These are phyloP conservation scores for Aureobasidium sp. DNA, from an alignment of 2,329 filamentous ascomycete genomes.

Conservation along the genomic window DNA sequence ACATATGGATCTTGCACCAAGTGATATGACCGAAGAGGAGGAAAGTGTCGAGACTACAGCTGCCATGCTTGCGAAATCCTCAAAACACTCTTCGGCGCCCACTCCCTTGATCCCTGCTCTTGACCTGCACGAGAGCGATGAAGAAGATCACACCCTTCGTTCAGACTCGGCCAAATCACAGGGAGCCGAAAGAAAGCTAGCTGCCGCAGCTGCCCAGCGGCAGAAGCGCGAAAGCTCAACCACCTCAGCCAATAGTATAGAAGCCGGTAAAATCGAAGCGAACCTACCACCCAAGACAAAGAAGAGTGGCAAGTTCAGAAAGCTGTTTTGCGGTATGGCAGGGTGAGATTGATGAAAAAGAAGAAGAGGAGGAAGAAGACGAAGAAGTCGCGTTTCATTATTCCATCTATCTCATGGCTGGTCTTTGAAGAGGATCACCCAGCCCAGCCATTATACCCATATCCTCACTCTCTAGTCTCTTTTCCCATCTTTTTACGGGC, in stretches of 20 bases:
- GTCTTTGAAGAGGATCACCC: background rate
- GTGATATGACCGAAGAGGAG: slow-evolving; percentile 7
- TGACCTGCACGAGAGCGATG: background rate
- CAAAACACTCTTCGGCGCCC: slow-evolving; percentile 5
- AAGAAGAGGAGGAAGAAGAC: background rate
- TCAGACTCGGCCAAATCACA: background rate
- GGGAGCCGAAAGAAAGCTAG: background rate
- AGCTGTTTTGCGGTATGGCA: slow-evolving; percentile 8
- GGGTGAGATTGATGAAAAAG: background rate
- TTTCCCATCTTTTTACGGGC: background rate
- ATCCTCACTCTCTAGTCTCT: background rate
- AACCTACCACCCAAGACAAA: background rate
- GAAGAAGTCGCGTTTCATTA: background rate
- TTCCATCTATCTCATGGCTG: background rate
- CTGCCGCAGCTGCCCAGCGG: background rate
- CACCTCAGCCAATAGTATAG: slow-evolving; percentile 7
- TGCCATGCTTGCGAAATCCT: slow-evolving; percentile 4
- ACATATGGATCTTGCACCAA: background rate
- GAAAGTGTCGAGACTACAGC: slow-evolving; percentile 6
- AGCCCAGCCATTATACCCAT: background rate
- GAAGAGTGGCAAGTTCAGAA: background rate
- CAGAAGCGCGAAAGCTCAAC: slow-evolving; percentile 7
- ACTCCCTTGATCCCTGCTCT: slow-evolving; percentile 1
- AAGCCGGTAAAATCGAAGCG: background rate
- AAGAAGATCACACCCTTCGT: background rate